A percentile compares a stretch with the other conserved stretches of the same genome.
These are phyloP conservation scores for Lyophyllum shimeji DNA, from an alignment of 768 basidiomycete genomes.

Conservation along the genomic window DNA sequence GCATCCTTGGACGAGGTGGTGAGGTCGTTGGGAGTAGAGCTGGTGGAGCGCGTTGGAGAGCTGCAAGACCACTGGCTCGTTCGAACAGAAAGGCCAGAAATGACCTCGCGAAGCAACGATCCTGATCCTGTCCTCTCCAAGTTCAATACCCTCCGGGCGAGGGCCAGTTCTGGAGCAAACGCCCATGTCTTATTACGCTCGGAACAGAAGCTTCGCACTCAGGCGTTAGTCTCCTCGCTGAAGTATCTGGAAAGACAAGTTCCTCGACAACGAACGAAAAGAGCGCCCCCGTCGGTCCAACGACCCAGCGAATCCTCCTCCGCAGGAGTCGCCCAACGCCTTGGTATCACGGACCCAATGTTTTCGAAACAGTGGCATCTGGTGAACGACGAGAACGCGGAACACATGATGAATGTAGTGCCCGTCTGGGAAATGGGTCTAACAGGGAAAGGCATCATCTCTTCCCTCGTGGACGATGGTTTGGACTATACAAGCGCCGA, in stretches of 20 bases:
- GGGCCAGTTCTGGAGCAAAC: constrained; percentile 25
- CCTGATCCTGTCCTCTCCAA: constrained; percentile 49
- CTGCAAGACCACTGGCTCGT: constrained; percentile 83
- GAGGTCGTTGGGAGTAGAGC: constrained; percentile 77
- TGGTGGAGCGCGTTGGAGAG: constrained; percentile 89
- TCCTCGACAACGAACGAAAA: constrained; percentile 67
- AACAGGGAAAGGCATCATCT: constrained; percentile 82
- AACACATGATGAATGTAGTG: constrained; percentile 92
- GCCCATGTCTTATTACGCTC: constrained; percentile 32
- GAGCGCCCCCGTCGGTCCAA: constrained; percentile 67
- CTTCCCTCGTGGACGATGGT: constrained; percentile 94
- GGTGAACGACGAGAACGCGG: constrained; percentile 79
- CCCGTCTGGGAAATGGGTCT: constrained; percentile 89
- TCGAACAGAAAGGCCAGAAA: constrained; percentile 44
- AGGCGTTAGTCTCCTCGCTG: constrained; percentile 52
- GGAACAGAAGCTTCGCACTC: constrained; percentile 35
- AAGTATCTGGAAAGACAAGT: constrained; percentile 61
- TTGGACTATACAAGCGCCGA: constrained; percentile 89
- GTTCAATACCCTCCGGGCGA: constrained; percentile 42
- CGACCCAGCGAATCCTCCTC: constrained; percentile 21
- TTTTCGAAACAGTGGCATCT: constrained; percentile 86
- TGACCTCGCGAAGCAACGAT: constrained; percentile 32
- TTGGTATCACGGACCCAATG: constrained; percentile 71
- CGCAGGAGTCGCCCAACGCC: constrained; percentile 14
- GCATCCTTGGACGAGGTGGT: constrained; percentile 60